Evolutionary conservation across 106 monocot species (phyloP).

Genomic region (Vanilla planifolia): DNA sequence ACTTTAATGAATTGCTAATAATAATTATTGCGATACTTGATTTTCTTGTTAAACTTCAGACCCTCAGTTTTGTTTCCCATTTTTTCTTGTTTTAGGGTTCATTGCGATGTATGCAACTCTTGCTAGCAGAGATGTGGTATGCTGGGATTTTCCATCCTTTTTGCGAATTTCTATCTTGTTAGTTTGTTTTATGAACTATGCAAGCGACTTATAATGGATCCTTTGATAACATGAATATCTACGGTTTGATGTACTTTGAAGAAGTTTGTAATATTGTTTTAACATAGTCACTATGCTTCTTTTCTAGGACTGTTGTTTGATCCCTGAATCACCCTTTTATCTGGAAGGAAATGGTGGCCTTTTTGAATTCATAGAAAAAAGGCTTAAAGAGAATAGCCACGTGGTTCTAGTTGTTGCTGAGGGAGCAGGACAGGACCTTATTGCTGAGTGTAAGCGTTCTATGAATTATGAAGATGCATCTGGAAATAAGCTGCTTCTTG

Average conservation of each 20-base stretch:
- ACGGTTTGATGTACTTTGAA: too few relatives aligned
- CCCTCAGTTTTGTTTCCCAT: too few relatives aligned
- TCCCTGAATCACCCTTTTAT: slow-evolving; percentile 34
- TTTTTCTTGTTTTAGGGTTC: slow-evolving; percentile 18
- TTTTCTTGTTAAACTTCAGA: too few relatives aligned
- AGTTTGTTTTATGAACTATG: background rate
- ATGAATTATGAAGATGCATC: slow-evolving; percentile 23
- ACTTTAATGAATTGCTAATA: too few relatives aligned
- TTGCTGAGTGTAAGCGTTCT: slow-evolving; percentile 13
- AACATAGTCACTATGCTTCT: background rate
- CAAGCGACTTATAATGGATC: too few relatives aligned
- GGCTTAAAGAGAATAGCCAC: slow-evolving; percentile 29
- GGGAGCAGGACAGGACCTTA: slow-evolving; percentile 37
- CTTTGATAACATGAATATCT: too few relatives aligned
- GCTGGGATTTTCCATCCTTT: background rate
- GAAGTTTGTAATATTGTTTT: too few relatives aligned
- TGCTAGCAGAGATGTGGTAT: slow-evolving; percentile 36
- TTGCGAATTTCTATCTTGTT: background rate
- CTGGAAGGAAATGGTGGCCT: slow-evolving; percentile 34
- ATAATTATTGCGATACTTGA: too few relatives aligned
- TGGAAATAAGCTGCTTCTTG: slow-evolving; percentile 27
- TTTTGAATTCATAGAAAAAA: slow-evolving; percentile 25
- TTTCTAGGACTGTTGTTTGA: slow-evolving; percentile 28
- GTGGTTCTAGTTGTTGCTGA: slow-evolving; percentile 39
- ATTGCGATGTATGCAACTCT: slow-evolving; percentile 43